A percentile compares a stretch with the other conserved stretches of the same genome.
phyloP scores from a whole-genome alignment of 805 yeast species.

The Cephaloascus fragrans region DNA sequence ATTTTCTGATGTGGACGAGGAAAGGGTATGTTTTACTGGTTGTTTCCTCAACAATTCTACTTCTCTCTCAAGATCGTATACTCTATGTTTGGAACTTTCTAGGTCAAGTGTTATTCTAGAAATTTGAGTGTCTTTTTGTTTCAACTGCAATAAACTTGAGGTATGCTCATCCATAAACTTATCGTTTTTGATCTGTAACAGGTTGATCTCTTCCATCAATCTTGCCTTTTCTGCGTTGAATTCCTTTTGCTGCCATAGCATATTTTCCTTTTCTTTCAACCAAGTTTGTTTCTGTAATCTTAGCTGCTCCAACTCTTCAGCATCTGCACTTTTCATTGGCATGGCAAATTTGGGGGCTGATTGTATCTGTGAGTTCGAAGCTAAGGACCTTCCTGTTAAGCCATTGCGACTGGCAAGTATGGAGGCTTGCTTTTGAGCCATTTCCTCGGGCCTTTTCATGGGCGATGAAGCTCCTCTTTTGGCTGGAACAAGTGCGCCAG shows the following conservation, averaged over 20 bases:
- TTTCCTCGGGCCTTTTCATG: constrained; percentile 29
- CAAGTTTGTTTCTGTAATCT: constrained; percentile 44
- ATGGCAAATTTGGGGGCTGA: background rate
- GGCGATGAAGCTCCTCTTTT: constrained; percentile 70
- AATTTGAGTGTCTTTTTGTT: constrained; percentile 64
- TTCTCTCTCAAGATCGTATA: constrained; percentile 44
- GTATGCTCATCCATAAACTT: constrained; percentile 41
- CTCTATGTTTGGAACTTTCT: constrained; percentile 44
- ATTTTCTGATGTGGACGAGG: constrained; percentile 1
- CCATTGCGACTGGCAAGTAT: constrained; percentile 21
- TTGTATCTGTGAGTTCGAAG: constrained; percentile 9
- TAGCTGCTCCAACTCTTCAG: constrained; percentile 38
- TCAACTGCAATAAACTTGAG: constrained; percentile 37
- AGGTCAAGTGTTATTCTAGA: constrained; percentile 51
- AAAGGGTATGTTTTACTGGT: background rate
- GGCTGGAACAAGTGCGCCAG: constrained; percentile 37
- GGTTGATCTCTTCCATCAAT: constrained; percentile 20
- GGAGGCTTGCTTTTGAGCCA: background rate
- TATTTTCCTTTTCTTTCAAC: constrained; percentile 21
- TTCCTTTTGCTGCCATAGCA: constrained; percentile 16
- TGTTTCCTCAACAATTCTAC: constrained; percentile 19
- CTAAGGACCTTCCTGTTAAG: constrained; percentile 32
- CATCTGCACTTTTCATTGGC: constrained; percentile 13
- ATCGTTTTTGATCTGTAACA: constrained; percentile 24
- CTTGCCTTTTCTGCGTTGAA: constrained; percentile 17